Base-by-base conservation (phyloP, 2,329 filamentous ascomycete genomes). In the Penicillium digitatum region DNA sequence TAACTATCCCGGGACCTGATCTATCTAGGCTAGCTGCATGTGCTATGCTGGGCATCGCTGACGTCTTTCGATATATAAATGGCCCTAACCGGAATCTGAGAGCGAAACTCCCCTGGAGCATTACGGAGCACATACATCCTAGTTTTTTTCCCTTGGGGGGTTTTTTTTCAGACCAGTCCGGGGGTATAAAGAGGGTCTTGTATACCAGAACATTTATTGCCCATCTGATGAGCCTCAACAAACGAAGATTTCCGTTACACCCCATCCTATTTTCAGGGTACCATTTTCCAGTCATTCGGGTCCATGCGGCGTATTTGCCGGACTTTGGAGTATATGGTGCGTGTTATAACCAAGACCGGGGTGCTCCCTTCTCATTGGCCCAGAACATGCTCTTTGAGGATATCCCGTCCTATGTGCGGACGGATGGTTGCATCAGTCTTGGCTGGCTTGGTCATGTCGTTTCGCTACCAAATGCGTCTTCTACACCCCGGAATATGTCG, bases 331-430 rank as follows among this genome's bases (percentile, higher is more conserved):
- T n/a, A n/a, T 12, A 47, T 52, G 49, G 49, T 42, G 34, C 50
- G 47, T 52, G 50, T 52, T 42, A 52, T 52, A 24, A 52, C 50
- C 39, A 18, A 37, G 38, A 46, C n/a, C 9, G 18, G 42, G 40
- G 9, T 22, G 0, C 7, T 46, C 5, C 8, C 11, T 8, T 32
- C 26, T 31, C 22, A 52, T 52, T 52, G 42, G 42, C 12, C 14
- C 1, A 8, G 16, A 39, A 26, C 18, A 34, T 24, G 24, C 18
- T 3, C 32, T 45, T 37, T 44, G 32, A 47, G 18, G 8, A 5
- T 6, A 7, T 14, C 34, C 16, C 16, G 24, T 49, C 24, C 29
- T 16, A 49, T 40, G 42, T 43, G 37, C 27, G 32, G n/a, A 7
- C 35, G 46, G 47, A 7, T 40, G 8, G 47, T 42, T 49, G 37